Evolutionary conservation across 2,329 filamentous ascomycete genomes (phyloP).

Genomic region (Aspergillus latus): DNA sequence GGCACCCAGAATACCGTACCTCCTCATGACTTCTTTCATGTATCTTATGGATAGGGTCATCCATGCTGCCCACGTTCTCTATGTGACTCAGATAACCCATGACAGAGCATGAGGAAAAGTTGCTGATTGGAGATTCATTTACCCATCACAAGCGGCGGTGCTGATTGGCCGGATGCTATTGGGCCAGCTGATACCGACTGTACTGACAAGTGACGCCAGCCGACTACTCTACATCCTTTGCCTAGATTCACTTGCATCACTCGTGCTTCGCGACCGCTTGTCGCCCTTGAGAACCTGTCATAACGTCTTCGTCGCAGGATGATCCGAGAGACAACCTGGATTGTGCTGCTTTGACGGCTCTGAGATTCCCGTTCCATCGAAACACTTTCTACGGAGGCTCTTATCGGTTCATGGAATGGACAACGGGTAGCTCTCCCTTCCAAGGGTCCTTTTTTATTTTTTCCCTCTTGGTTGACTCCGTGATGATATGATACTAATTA

Average conservation of each 20-base stretch:
- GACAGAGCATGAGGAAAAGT: conserved; percentile 11
- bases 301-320: conserved; percentile 13
- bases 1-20: not conserved
- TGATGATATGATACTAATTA: conserved; percentile 9
- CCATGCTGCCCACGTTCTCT: not conserved
- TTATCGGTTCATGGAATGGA: conserved; percentile 16
- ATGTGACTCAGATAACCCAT: conserved; percentile 7
- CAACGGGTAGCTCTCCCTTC: conserved; percentile 7
- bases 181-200: conserved; percentile 25
- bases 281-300: conserved; percentile 4
- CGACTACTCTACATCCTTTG: conserved; percentile 6
- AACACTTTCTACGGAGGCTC: not conserved
- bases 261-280: conserved; percentile 15
- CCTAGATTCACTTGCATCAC: conserved; percentile 17
- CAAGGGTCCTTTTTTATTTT: conserved; percentile 3
- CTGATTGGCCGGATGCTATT: conserved; percentile 20
- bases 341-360: conserved; percentile 15
- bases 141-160: conserved; percentile 19
- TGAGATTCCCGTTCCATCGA: not conserved
- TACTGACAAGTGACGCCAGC: conserved; percentile 26
- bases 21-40: not conserved
- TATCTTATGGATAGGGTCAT: not conserved
- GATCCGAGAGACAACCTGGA: conserved; percentile 4
- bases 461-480: not conserved
- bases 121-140: not conserved